A percentile compares a stretch with the other conserved stretches of the same genome.
Conservation (phyloP, 768 basidiomycete genomes). For the Rhodotorula graminis region DNA sequence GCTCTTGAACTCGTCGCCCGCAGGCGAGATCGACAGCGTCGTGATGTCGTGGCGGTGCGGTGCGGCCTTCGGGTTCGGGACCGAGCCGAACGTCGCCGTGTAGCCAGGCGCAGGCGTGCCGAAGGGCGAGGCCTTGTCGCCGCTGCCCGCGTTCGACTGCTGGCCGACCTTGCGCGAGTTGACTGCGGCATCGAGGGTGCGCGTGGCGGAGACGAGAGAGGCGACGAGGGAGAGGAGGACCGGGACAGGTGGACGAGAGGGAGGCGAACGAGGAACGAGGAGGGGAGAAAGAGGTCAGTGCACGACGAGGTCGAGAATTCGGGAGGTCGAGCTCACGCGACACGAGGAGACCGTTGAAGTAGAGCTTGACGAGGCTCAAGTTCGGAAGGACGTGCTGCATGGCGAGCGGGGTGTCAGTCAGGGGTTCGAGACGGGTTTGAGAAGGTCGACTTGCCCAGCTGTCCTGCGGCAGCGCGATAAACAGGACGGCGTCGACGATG, state of each 20-base stretch:
- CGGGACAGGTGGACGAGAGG: neutral
- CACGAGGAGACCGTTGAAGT: slow-evolving; percentile 50
- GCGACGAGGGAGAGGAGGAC: neutral
- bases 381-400: slow-evolving; percentile 26
- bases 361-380: slow-evolving; percentile 47
- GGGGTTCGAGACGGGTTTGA: neutral
- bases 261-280: too few species aligned
- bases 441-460: neutral
- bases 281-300: neutral
- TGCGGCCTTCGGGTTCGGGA: neutral
- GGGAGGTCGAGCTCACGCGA: slow-evolving; percentile 31
- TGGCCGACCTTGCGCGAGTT: neutral
- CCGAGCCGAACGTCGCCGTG: neutral
- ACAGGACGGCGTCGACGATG: slow-evolving; percentile 19
- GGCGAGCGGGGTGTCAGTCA: neutral
- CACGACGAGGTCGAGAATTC: too few species aligned
- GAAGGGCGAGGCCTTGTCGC: neutral
- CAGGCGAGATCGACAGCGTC: neutral
- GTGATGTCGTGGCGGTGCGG: neutral
- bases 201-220: neutral
- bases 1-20: neutral
- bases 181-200: neutral
- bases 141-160: neutral
- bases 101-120: neutral
- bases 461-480: neutral